Evolutionary conservation across 108 stramenopile genomes (phyloP).

Genomic region (Cyclostephanos tholiformis): DNA sequence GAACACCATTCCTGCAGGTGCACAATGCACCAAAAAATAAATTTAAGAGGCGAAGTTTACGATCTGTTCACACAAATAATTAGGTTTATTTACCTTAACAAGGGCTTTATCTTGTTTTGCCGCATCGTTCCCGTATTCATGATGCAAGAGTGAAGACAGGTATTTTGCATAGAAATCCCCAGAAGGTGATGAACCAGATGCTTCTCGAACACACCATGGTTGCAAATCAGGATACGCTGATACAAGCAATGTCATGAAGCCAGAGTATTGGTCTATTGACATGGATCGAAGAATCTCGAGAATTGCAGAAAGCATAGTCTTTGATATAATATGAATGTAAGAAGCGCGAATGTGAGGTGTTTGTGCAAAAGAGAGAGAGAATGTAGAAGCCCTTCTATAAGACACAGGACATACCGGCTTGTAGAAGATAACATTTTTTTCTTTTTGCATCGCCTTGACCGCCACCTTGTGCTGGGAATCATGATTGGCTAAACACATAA

Average conservation of each 20-base stretch:
- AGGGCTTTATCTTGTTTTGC: slow-evolving; percentile 62
- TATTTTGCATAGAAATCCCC: slow-evolving; percentile 68
- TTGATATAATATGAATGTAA: not conserved
- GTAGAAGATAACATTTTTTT: slow-evolving; percentile 63
- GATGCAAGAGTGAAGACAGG: slow-evolving; percentile 69
- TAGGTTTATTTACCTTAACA: slow-evolving; percentile 53
- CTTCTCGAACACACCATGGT: slow-evolving; percentile 73
- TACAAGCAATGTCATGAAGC: slow-evolving; percentile 58
- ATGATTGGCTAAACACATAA: slow-evolving; percentile 64
- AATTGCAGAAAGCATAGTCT: slow-evolving; percentile 76
- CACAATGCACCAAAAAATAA: not conserved
- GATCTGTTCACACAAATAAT: not conserved
- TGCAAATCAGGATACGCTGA: slow-evolving; percentile 84
- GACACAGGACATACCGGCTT: slow-evolving; percentile 59
- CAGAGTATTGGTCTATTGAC: slow-evolving; percentile 21
- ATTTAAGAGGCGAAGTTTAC: not conserved
- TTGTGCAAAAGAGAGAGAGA: slow-evolving; percentile 8
- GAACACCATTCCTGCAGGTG: slow-evolving; percentile 71
- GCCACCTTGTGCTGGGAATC: slow-evolving; percentile 77
- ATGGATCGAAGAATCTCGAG: slow-evolving; percentile 52
- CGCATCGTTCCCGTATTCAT: slow-evolving; percentile 65
- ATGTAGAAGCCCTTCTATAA: not conserved
- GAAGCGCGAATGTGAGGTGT: not conserved
- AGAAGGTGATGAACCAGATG: slow-evolving; percentile 36
- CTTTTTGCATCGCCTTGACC: slow-evolving; percentile 57